phyloP scores from a whole-genome alignment of 2,329 filamentous ascomycete genomes.

The Colletotrichum graminicola region DNA sequence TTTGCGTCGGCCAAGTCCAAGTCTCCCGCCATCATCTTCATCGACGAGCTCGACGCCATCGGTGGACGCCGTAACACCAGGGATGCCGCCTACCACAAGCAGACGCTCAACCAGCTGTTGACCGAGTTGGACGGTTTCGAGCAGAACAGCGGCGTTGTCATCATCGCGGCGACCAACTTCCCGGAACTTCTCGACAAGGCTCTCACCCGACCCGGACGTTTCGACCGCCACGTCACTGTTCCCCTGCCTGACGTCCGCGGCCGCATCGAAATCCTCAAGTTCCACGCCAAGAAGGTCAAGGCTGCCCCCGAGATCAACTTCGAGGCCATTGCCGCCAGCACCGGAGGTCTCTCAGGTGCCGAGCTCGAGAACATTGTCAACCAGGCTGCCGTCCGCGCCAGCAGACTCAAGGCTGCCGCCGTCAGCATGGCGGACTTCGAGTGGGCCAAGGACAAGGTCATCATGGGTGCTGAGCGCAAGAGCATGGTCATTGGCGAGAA shows the following conservation, averaged over 20 bases:
- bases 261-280: slow-evolving; percentile 90
- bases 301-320: slow-evolving; percentile 84
- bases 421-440: slow-evolving; percentile 88
- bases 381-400: slow-evolving; percentile 94
- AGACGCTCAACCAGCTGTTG: slow-evolving; percentile 96
- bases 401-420: slow-evolving; percentile 81
- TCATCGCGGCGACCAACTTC: slow-evolving; percentile 96
- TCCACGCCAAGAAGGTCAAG: slow-evolving; percentile 94
- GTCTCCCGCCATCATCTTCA: slow-evolving; percentile 93
- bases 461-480: slow-evolving; percentile 94
- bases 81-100: slow-evolving; percentile 95
- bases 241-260: slow-evolving; percentile 93
- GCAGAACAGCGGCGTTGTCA: slow-evolving; percentile 93
- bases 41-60: slow-evolving; percentile 94
- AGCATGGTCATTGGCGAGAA: slow-evolving; percentile 92
- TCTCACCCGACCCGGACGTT: slow-evolving; percentile 94
- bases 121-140: slow-evolving; percentile 98
- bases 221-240: slow-evolving; percentile 92
- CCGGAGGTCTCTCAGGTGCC: slow-evolving; percentile 92
- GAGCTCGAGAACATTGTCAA: slow-evolving; percentile 98
- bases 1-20: slow-evolving; percentile 86
- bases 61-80: slow-evolving; percentile 93
- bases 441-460: slow-evolving; percentile 98
- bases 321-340: slow-evolving; percentile 85
- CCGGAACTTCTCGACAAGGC: slow-evolving; percentile 95